phyloP scores from a whole-genome alignment of 2,329 filamentous ascomycete species.

The Microcera coccophila region DNA sequence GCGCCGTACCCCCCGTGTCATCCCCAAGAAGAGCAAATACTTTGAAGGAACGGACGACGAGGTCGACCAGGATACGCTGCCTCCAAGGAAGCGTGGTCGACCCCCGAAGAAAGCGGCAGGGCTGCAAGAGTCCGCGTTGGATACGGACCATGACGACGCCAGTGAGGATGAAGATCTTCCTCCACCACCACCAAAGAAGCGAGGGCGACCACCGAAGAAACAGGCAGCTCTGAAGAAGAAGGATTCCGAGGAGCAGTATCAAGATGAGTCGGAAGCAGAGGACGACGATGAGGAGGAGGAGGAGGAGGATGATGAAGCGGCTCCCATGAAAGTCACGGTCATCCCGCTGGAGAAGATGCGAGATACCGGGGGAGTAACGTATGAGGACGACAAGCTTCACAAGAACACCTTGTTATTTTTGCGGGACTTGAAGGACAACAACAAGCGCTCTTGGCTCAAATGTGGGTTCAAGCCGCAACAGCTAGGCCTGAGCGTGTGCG shows the following conservation, averaged over 20 bases:
- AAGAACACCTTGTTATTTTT: slow-evolving; percentile 57
- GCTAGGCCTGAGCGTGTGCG: not conserved
- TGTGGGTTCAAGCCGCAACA: slow-evolving; percentile 33
- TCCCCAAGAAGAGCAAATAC: slow-evolving; percentile 49
- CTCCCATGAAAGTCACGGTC: slow-evolving; percentile 29
- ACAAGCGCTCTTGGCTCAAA: slow-evolving; percentile 57
- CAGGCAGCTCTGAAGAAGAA: slow-evolving; percentile 11
- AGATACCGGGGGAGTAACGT: slow-evolving; percentile 37
- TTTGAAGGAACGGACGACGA: slow-evolving; percentile 35
- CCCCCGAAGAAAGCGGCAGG: slow-evolving; percentile 4
- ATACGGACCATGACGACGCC: slow-evolving; percentile 8
- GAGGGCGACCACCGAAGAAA: slow-evolving; percentile 6
- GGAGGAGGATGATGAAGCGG: slow-evolving; percentile 37
- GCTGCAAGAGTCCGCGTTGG: no score
- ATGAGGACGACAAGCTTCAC: slow-evolving; percentile 52
- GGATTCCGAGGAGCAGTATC: slow-evolving; percentile 25
- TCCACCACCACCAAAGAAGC: slow-evolving; percentile 13
- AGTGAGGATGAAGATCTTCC: slow-evolving; percentile 22
- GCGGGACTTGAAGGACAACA: slow-evolving; percentile 56
- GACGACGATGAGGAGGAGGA: slow-evolving; percentile 31
- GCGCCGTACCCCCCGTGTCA: slow-evolving; percentile 47
- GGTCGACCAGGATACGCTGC: slow-evolving; percentile 2
- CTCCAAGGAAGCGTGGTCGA: slow-evolving; percentile 12
- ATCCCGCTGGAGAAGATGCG: slow-evolving; percentile 36
- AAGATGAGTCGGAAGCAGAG: slow-evolving; percentile 20